Evolutionary conservation across 352 stramenopile genomes (phyloP).

Genomic region (Globisporangium recalcitrans): DNA sequence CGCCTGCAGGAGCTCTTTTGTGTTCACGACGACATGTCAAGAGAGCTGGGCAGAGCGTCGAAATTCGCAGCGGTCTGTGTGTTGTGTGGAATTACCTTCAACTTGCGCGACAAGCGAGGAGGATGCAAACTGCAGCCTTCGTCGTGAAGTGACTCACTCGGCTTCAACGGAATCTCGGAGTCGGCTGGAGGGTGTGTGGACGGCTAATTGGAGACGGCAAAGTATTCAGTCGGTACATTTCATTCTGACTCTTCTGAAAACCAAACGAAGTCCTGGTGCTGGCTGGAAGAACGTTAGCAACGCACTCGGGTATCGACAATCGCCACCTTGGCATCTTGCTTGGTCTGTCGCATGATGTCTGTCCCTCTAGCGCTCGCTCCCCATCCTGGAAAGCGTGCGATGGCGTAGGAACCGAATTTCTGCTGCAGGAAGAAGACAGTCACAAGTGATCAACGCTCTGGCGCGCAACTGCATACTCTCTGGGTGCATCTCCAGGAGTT

Average conservation of each 20-base stretch:
- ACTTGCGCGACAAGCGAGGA: not conserved
- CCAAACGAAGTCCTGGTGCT: too few species aligned
- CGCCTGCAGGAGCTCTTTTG: not conserved
- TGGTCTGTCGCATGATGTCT: not conserved
- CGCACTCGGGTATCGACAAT: not conserved
- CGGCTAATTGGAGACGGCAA: too few species aligned
- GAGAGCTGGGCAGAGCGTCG: not conserved
- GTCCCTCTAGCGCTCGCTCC: not conserved
- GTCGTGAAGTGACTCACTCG: not conserved
- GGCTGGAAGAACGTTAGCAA: not conserved
- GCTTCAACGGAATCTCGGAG: not conserved
- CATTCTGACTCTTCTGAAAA: too few species aligned
- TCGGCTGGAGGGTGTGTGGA: too few species aligned
- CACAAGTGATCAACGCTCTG: too few species aligned
- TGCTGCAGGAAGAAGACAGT: not conserved
- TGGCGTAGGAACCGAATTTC: not conserved
- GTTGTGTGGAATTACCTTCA: not conserved
- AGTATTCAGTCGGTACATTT: too few species aligned
- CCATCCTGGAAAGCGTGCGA: not conserved
- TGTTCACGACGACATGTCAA: not conserved
- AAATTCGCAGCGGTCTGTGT: not conserved
- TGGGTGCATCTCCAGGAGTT: not conserved
- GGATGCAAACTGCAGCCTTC: not conserved
- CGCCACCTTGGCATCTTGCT: not conserved
- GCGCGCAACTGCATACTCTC: not conserved